Evolutionary conservation across 495 filamentous ascomycete species (phyloP), one percentile per base, ranked within the genome.

Genomic region (Paragyromitra xinjiangensis): DNA sequence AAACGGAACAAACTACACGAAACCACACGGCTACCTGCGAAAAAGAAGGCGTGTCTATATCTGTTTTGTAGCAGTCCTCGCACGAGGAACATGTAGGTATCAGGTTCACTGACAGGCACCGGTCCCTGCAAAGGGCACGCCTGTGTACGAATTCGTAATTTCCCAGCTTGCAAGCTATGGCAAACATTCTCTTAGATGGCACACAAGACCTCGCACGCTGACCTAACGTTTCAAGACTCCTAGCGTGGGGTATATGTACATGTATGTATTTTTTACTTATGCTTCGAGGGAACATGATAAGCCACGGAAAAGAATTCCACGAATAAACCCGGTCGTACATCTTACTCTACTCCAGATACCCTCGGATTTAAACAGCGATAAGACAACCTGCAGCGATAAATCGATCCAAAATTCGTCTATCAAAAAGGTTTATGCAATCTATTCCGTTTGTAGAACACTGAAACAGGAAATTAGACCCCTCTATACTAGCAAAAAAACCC

Each of bases 31-130:
- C 39, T 59, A 59, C 53, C n/a, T 59, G 39, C 22, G 16, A 58
- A 50, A 34, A 62, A 34, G 39, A 45, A 69, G 51, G 64, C 26
- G 67, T 72, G 45, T 56, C 45, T 64, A 44, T 51, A 48, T 62
- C 42, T 71, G 56, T 62, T 50, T 71, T 71, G 50, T 44, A 22
- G 29, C 29, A 34, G 29, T 34, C 29, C 3, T 65, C 7, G 34
- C 48, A 37, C 45, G 58, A 62, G 24, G 56, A 16, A 44, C 44
- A 12, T 45, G 44, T 11, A 45, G 55, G 22, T 58, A 29, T 58
- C 55, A 58, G 26, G 19, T n/a, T 64, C 16, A 22, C 61, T 19
- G 61, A 64, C 39, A 42, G 39, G 39, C 39, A 64, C 4, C 16
- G 39, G 61, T 53, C 16, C 44, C 16, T 12, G 11, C 16, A 24